phyloP scores from a whole-genome alignment of 2,329 filamentous ascomycete genomes.

The Hymenoscyphus fructigenus region DNA sequence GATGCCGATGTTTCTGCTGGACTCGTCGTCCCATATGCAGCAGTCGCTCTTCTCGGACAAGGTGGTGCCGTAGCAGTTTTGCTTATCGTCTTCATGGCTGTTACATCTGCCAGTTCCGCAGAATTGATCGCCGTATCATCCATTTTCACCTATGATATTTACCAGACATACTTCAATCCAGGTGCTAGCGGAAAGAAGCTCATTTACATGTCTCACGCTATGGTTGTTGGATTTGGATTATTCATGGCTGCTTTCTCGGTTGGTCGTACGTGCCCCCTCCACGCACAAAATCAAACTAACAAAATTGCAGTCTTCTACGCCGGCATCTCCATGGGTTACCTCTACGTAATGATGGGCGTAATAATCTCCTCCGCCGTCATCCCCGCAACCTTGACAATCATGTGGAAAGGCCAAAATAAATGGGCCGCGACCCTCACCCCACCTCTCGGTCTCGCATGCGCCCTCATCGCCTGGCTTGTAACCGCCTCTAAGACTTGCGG shows the following conservation, averaged over 20 bases:
- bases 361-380: constrained; percentile 85
- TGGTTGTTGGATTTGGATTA: constrained; percentile 72
- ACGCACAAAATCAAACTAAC: background rate
- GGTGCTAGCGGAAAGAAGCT: constrained; percentile 70
- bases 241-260: constrained; percentile 78
- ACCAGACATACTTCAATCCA: constrained; percentile 84
- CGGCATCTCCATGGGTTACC: constrained; percentile 80
- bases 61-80: constrained; percentile 78
- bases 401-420: constrained; percentile 79
- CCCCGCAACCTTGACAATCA: constrained; percentile 74
- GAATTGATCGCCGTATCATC: constrained; percentile 86
- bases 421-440: constrained; percentile 70
- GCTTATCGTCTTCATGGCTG: constrained; percentile 85
- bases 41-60: constrained; percentile 77
- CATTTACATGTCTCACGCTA: constrained; percentile 75
- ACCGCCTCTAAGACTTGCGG: constrained; percentile 71
- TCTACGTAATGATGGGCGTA: constrained; percentile 88
- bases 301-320: constrained; percentile 44
- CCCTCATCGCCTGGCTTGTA: constrained; percentile 75
- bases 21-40: constrained; percentile 80
- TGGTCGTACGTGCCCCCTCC: constrained; percentile 44
- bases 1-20: constrained; percentile 76
- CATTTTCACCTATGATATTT: constrained; percentile 86
- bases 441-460: constrained; percentile 65
- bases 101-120: constrained; percentile 79